Conservation (phyloP, 2,329 filamentous ascomycete species). For the Dactylella cylindrospora region DNA sequence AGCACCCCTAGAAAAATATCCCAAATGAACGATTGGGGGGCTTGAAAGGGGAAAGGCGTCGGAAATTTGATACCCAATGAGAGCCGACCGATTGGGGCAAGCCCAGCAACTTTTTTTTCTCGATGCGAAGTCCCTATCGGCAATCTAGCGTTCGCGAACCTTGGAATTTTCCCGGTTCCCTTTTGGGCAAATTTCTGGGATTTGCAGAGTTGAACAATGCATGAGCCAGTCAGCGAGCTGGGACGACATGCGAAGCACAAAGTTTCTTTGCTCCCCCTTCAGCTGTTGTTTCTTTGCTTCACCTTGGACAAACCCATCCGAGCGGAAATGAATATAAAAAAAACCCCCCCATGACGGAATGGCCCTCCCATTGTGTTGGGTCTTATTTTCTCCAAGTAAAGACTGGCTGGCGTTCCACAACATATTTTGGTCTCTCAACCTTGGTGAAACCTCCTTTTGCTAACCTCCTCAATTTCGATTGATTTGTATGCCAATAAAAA, state of each 20-base stretch:
- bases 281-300: neutral
- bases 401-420: conserved; percentile 32
- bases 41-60: conserved; percentile 7
- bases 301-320: conserved; percentile 7
- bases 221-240: conserved; percentile 22
- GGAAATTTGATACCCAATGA: conserved; percentile 44
- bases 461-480: conserved; percentile 38
- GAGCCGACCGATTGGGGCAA: conserved; percentile 45
- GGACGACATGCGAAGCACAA: conserved; percentile 31
- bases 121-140: conserved; percentile 43
- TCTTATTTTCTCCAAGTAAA: neutral
- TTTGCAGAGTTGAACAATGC: conserved; percentile 33
- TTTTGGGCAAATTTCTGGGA: conserved; percentile 38
- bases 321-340: conserved; percentile 22
- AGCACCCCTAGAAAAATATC: conserved; percentile 14
- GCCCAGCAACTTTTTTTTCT: conserved; percentile 29
- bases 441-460: conserved; percentile 1
- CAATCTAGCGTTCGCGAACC: conserved; percentile 45
- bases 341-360: conserved; percentile 10
- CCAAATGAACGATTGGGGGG: conserved; percentile 8
- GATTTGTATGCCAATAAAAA: too few species aligned
- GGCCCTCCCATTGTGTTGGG: neutral
- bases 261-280: neutral
- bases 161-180: conserved; percentile 39
- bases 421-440: too few species aligned